A percentile compares a stretch with the other conserved stretches of the same genome.
Conservation (phyloP, 257 asterid genomes). For the Knoxia roxburghii region DNA sequence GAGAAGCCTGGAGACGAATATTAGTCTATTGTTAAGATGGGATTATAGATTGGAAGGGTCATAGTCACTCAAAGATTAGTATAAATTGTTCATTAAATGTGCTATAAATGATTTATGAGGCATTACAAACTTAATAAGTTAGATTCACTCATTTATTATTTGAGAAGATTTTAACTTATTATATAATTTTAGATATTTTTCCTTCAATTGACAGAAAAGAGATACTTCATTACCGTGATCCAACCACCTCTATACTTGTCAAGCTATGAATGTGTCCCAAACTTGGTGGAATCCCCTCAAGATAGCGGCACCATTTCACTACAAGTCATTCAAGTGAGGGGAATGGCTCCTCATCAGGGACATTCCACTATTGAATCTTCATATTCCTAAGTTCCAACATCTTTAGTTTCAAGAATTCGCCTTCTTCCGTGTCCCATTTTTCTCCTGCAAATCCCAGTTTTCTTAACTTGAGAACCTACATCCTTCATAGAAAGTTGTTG, state of each 20-base stretch:
- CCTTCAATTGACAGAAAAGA: no score
- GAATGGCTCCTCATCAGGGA: background rate
- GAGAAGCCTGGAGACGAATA: no score
- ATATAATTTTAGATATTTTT: no score
- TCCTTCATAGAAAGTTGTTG: background rate
- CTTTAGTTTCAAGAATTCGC: constrained; percentile 11
- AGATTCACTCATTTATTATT: no score
- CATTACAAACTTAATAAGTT: no score
- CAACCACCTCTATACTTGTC: constrained; percentile 1
- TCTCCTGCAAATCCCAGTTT: background rate
- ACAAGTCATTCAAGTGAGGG: constrained; percentile 15
- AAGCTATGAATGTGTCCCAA: background rate
- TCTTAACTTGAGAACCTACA: constrained; percentile 4
- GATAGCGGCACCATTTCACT: constrained; percentile 6
- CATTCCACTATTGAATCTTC: constrained; percentile 8
- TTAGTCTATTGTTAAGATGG: no score
- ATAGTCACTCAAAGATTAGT: no score
- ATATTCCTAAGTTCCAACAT: background rate
- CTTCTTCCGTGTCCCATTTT: background rate
- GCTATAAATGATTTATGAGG: no score
- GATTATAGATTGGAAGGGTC: no score
- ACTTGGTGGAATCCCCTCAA: background rate
- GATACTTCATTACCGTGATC: background rate
- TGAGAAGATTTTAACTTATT: no score
- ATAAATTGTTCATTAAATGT: no score